Percentiles rank a stretch among this genome's conserved stretches.
phyloP scores from a whole-genome alignment of 495 filamentous ascomycete species.

The Penicillium desertorum region DNA sequence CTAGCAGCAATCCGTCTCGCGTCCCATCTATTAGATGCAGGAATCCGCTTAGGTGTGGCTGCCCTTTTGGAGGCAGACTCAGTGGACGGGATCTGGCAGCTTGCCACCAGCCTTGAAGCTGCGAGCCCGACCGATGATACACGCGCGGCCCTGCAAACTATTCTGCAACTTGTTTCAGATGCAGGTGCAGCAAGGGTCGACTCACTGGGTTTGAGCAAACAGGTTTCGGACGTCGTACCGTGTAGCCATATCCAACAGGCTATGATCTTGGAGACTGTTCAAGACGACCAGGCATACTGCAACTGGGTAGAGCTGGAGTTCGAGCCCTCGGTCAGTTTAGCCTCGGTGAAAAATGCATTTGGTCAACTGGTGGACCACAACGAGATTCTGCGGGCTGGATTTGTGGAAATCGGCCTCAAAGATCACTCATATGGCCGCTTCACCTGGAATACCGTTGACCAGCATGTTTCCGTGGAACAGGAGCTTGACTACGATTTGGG shows the following conservation, averaged over 20 bases:
- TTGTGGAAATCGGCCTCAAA: slow-evolving; percentile 47
- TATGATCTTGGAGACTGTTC: slow-evolving; percentile 71
- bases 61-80: slow-evolving; percentile 58
- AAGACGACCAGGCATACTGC: slow-evolving; percentile 59
- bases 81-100: slow-evolving; percentile 31
- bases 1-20: slow-evolving; percentile 66
- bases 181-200: slow-evolving; percentile 26
- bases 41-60: slow-evolving; percentile 51
- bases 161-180: slow-evolving; percentile 25
- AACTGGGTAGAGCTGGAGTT: slow-evolving; percentile 69
- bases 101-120: slow-evolving; percentile 24
- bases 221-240: slow-evolving; percentile 53
- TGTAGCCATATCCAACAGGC: slow-evolving; percentile 71
- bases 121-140: slow-evolving; percentile 13
- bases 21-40: slow-evolving; percentile 53
- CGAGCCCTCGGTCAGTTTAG: slow-evolving; percentile 22
- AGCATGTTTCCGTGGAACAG: slow-evolving; percentile 43
- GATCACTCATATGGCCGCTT: slow-evolving; percentile 58
- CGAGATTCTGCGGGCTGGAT: slow-evolving; percentile 69
- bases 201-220: slow-evolving; percentile 21
- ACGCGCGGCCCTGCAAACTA: slow-evolving; percentile 18
- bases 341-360: slow-evolving; percentile 48
- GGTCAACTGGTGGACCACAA: slow-evolving; percentile 51
- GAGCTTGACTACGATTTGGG: slow-evolving; percentile 30
- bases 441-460: slow-evolving; percentile 53